These are phyloP conservation scores for Bryopsis sp. DNA, from an alignment of 139 green algal genomes.

Conservation along the genomic window DNA sequence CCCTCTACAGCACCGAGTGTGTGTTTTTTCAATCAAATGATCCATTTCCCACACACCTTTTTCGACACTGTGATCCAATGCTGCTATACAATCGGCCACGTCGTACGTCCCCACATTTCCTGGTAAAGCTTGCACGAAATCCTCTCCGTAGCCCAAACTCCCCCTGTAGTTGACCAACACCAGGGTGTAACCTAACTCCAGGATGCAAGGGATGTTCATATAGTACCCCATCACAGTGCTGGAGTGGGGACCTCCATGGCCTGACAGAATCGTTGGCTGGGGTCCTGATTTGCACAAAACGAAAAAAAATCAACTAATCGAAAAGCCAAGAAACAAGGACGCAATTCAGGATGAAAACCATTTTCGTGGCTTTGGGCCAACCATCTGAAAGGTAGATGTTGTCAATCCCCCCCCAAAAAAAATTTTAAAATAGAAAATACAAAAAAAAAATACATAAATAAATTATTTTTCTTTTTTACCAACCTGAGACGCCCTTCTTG, in stretches of 20 bases:
- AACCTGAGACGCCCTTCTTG: too few relatives aligned
- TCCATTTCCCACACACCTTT: slow-evolving; percentile 26
- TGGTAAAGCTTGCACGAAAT: slow-evolving; percentile 65
- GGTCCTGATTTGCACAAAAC: slow-evolving; percentile 29
- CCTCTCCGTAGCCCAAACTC: slow-evolving; percentile 63
- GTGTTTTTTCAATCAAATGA: neutral
- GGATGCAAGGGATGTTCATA: slow-evolving; percentile 55
- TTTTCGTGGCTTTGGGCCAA: too few relatives aligned
- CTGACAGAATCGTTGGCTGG: slow-evolving; percentile 54
- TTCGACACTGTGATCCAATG: slow-evolving; percentile 46
- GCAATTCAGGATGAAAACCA: too few relatives aligned
- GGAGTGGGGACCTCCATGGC: slow-evolving; percentile 82
- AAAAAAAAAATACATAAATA: too few relatives aligned
- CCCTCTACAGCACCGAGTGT: too few relatives aligned
- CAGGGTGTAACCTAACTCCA: slow-evolving; percentile 55
- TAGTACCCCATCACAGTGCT: slow-evolving; percentile 53
- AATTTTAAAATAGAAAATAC: too few relatives aligned
- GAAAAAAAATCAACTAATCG: too few relatives aligned
- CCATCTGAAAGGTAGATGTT: too few relatives aligned
- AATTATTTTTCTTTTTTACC: too few relatives aligned
- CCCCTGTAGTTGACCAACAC: slow-evolving; percentile 63
- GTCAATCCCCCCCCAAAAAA: too few relatives aligned
- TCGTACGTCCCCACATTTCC: slow-evolving; percentile 63
- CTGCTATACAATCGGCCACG: slow-evolving; percentile 77
- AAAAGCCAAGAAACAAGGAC: too few relatives aligned